Conservation (phyloP, 2,329 filamentous ascomycete species). For the Grosmannia penicillata region DNA sequence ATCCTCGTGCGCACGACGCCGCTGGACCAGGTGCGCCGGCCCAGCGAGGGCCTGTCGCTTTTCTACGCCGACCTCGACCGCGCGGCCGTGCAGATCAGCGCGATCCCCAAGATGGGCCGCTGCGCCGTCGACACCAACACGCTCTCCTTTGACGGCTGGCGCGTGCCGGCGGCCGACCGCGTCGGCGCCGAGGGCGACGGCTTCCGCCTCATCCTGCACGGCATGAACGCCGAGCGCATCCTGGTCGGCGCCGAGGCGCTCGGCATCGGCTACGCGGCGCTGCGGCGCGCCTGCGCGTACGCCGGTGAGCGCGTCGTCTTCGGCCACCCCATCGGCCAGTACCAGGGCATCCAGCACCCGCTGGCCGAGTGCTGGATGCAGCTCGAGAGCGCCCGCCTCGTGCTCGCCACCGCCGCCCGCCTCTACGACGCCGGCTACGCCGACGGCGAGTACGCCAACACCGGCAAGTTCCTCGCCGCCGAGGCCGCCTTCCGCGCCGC, state of each 20-base stretch:
- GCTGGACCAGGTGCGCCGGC: constrained; percentile 24
- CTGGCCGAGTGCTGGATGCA: constrained; percentile 50
- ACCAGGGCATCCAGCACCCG: constrained; percentile 51
- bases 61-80: constrained; percentile 69
- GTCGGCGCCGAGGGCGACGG: constrained; percentile 62
- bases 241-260: constrained; percentile 66
- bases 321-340: constrained; percentile 46
- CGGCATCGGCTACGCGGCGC: constrained; percentile 60
- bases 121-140: constrained; percentile 72
- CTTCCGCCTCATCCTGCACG: constrained; percentile 64
- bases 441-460: constrained; percentile 25
- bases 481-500: constrained; percentile 49
- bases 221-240: constrained; percentile 68
- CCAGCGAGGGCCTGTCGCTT: constrained; percentile 47
- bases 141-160: constrained; percentile 72
- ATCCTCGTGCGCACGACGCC: constrained; percentile 53
- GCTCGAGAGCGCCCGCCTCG: constrained; percentile 48
- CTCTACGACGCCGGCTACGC: constrained; percentile 33
- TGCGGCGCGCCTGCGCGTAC: constrained; percentile 48
- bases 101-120: constrained; percentile 76
- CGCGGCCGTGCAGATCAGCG: constrained; percentile 45
- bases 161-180: constrained; percentile 45
- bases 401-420: constrained; percentile 48
- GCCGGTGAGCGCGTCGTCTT: constrained; percentile 53
- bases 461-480: constrained; percentile 54